Evolutionary conservation across 108 stramenopile genomes (phyloP).

Genomic region (Nitzschia putrida): DNA sequence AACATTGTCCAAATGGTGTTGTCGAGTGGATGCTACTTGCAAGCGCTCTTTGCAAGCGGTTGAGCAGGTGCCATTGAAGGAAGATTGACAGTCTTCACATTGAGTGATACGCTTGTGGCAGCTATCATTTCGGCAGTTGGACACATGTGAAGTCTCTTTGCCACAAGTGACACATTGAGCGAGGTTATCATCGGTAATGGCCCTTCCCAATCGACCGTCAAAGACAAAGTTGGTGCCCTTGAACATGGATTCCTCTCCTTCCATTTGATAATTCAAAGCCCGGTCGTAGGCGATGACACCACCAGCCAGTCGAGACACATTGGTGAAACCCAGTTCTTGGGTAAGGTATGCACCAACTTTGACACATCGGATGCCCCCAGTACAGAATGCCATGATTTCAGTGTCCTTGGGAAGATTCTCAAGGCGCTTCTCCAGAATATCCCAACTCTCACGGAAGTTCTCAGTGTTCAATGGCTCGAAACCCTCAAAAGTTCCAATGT

Average conservation of each 20-base stretch:
- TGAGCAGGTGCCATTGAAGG: conserved; percentile 81
- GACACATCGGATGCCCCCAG: conserved; percentile 82
- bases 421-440: conserved; percentile 74
- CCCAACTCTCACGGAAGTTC: conserved; percentile 92
- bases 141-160: conserved; percentile 73
- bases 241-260: conserved; percentile 80
- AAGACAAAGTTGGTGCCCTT: conserved; percentile 98
- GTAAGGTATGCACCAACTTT: conserved; percentile 92
- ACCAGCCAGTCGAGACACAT: conserved; percentile 90
- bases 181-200: conserved; percentile 89
- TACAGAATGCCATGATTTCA: conserved; percentile 94
- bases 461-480: conserved; percentile 88
- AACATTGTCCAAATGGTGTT: not conserved
- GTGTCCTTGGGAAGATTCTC: conserved; percentile 82
- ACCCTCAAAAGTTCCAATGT: conserved; percentile 88
- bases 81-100: conserved; percentile 68
- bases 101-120: conserved; percentile 94
- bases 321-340: conserved; percentile 92
- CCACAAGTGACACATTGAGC: conserved; percentile 90
- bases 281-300: conserved; percentile 94
- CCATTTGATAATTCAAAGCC: conserved; percentile 59
- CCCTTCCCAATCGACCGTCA: conserved; percentile 90
- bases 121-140: conserved; percentile 88
- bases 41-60: conserved; percentile 74
- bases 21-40: conserved; percentile 35